These are phyloP conservation scores for Thinopyrum elongatum DNA, from an alignment of 176 grass and related monocot species.

Conservation along the genomic window DNA sequence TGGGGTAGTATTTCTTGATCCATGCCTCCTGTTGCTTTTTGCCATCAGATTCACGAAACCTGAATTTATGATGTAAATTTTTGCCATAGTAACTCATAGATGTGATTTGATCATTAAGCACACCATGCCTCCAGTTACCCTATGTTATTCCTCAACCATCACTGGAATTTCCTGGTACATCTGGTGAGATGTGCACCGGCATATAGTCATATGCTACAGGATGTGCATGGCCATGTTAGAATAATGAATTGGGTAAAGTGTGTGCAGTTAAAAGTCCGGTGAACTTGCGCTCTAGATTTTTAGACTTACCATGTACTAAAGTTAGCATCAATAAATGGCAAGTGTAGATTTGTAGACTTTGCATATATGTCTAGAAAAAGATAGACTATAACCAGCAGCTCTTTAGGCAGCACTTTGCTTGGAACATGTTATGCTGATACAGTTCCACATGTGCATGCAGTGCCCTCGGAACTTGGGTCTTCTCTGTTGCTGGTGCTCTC, in stretches of 20 bases:
- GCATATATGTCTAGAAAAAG: background rate
- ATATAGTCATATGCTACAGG: background rate
- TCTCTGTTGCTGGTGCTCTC: constrained; percentile 83
- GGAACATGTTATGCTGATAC: constrained; percentile 1
- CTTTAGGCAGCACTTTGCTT: background rate
- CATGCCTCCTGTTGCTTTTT: background rate
- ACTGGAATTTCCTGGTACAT: background rate
- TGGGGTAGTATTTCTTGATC: background rate
- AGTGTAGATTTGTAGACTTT: background rate
- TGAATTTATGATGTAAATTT: background rate
- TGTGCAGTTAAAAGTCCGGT: background rate
- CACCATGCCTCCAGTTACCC: background rate
- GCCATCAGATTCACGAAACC: background rate
- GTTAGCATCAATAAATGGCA: background rate
- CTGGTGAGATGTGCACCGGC: too few species aligned
- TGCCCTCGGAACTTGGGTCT: constrained; percentile 94
- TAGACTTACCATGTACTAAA: background rate
- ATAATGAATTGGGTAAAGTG: background rate
- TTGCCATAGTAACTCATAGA: background rate
- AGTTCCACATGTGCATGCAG: constrained; percentile 41
- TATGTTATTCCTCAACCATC: background rate
- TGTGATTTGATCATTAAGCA: background rate
- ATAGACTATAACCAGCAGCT: background rate
- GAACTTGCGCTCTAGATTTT: background rate
- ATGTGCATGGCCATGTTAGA: background rate